Evolutionary conservation across 345 rosid species (phyloP).

Genomic region (Sonneratia alba): DNA sequence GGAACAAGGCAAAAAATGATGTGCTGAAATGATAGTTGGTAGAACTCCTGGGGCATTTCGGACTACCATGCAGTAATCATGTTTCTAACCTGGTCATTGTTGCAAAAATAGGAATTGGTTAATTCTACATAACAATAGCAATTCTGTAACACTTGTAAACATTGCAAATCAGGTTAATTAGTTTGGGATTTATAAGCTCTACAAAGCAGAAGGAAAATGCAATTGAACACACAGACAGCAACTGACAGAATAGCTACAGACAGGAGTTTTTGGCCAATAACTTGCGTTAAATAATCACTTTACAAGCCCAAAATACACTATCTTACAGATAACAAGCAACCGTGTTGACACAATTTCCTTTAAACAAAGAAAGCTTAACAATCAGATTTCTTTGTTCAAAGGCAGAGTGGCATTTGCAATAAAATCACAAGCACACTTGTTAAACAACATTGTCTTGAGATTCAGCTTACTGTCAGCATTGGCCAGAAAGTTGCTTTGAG

Average conservation of each 20-base stretch:
- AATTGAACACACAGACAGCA: not conserved
- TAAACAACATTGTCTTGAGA: not conserved
- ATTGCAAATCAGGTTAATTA: not conserved
- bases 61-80: not conserved
- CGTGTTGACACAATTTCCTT: not conserved
- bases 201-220: not conserved
- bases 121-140: not conserved
- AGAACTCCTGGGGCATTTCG: not conserved
- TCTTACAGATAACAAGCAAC: not conserved
- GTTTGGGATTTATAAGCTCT: not conserved
- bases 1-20: not conserved
- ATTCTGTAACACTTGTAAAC: not conserved
- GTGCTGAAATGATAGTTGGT: not conserved
- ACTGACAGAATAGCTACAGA: not conserved
- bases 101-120: not conserved
- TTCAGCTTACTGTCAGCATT: constrained; percentile 55
- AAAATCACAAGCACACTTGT: not conserved
- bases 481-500: constrained; percentile 62
- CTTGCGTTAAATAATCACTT: not conserved
- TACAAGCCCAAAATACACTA: not conserved
- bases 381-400: not conserved
- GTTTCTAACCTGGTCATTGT: not conserved
- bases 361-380: not conserved
- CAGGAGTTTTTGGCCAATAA: not conserved
- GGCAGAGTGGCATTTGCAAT: not conserved